Conservation (phyloP, 495 filamentous ascomycete genomes). For the Annulohypoxylon stygium region DNA sequence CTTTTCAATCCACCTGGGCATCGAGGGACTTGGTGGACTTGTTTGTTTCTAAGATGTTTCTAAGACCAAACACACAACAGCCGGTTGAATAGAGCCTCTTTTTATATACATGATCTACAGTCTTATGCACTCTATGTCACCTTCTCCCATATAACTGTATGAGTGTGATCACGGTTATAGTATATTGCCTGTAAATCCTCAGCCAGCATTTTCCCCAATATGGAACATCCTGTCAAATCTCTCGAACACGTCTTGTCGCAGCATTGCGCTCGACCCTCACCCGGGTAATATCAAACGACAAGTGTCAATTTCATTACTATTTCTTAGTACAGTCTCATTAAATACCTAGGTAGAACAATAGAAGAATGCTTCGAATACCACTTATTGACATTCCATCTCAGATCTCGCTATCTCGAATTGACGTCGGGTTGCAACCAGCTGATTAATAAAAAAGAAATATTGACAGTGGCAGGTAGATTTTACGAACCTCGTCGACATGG, state of each 20-base stretch:
- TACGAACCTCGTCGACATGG: slow-evolving; percentile 34
- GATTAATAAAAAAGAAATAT: slow-evolving; percentile 12
- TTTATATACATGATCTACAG: slow-evolving; percentile 20
- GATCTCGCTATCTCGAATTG: slow-evolving; percentile 20
- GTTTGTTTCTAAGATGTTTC: slow-evolving; percentile 1
- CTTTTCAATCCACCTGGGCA: neutral
- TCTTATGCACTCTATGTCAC: slow-evolving; percentile 7
- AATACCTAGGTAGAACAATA: slow-evolving; percentile 11
- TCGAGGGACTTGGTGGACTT: neutral
- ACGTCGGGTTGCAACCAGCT: slow-evolving; percentile 9
- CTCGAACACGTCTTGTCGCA: slow-evolving; percentile 43
- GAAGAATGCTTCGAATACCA: slow-evolving; percentile 16
- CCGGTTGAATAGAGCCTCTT: slow-evolving; percentile 47
- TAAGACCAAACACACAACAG: slow-evolving; percentile 5
- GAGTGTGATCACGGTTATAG: slow-evolving; percentile 34
- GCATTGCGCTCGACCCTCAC: slow-evolving; percentile 42
- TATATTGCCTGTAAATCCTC: slow-evolving; percentile 40
- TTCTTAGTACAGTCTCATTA: slow-evolving; percentile 4
- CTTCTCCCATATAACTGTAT: slow-evolving; percentile 7
- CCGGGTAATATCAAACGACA: slow-evolving; percentile 54
- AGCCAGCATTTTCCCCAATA: slow-evolving; percentile 31
- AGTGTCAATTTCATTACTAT: slow-evolving; percentile 45
- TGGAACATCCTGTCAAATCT: slow-evolving; percentile 31
- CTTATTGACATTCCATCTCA: slow-evolving; percentile 13
- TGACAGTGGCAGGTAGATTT: neutral